A percentile compares a stretch with the other conserved stretches of the same genome.
Evolutionary conservation across 805 yeast genomes (phyloP).

Genomic region (Kluyveromyces aestuarii): DNA sequence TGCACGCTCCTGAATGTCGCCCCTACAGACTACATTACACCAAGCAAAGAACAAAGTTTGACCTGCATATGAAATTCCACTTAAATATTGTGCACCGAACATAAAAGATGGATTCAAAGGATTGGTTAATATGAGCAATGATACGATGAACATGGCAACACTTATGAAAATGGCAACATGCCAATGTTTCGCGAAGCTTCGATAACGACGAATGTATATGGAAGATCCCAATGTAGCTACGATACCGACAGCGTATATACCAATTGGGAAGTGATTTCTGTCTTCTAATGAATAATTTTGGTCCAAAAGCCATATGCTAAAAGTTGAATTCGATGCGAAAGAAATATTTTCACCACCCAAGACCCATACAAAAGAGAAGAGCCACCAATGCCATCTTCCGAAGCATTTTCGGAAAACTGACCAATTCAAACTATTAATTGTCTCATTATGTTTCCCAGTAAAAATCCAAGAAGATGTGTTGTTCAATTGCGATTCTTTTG

Average conservation of each 20-base stretch:
- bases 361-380: constrained; percentile 43
- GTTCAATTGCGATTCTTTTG: constrained; percentile 34
- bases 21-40: constrained; percentile 51
- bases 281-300: constrained; percentile 35
- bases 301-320: constrained; percentile 39
- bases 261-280: constrained; percentile 46
- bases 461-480: constrained; percentile 25
- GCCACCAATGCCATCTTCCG: constrained; percentile 49
- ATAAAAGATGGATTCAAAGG: constrained; percentile 33
- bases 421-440: constrained; percentile 31
- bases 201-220: constrained; percentile 35
- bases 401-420: constrained; percentile 36
- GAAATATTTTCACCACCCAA: constrained; percentile 43
- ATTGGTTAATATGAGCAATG: constrained; percentile 37
- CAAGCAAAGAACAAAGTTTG: constrained; percentile 55
- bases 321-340: constrained; percentile 37
- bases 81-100: constrained; percentile 46
- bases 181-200: constrained; percentile 38
- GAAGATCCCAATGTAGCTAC: constrained; percentile 37
- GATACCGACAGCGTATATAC: constrained; percentile 44
- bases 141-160: constrained; percentile 33
- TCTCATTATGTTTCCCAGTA: constrained; percentile 29
- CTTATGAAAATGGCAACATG: constrained; percentile 41
- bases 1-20: constrained; percentile 56
- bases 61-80: constrained; percentile 49